Conservation (phyloP, 768 basidiomycete species). For the Tricholoma saponaceum region DNA sequence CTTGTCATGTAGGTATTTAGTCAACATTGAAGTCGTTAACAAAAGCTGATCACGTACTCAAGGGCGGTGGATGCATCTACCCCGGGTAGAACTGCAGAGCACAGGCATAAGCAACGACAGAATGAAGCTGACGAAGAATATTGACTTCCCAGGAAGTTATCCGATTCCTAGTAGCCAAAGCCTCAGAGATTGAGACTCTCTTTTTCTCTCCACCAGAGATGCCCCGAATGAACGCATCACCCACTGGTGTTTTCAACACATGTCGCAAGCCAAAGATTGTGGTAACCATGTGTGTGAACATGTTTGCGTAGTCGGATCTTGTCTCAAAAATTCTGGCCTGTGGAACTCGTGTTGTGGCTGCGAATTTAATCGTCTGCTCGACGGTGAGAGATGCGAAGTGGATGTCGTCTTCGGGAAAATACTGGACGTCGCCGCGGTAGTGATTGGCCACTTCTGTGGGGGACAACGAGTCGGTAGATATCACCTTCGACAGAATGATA, state of each 20-base stretch:
- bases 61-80: no score
- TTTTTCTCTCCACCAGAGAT: conserved; percentile 70
- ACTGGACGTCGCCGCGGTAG: conserved; percentile 77
- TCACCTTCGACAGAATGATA: no score
- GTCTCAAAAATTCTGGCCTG: conserved; percentile 36
- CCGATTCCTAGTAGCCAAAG: conserved; percentile 53
- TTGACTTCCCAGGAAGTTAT: conserved; percentile 24
- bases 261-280: conserved; percentile 76
- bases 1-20: no score
- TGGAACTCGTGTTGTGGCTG: conserved; percentile 65
- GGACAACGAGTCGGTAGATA: no score
- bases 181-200: conserved; percentile 71
- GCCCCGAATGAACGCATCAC: conserved; percentile 68
- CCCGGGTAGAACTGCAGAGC: no score
- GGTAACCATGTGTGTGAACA: conserved; percentile 37
- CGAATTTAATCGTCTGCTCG: conserved; percentile 67
- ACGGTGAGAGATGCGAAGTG: conserved; percentile 70
- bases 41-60: no score
- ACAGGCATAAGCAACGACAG: no score
- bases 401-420: conserved; percentile 44
- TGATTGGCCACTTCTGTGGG: conserved; percentile 53
- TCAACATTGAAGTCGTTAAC: no score
- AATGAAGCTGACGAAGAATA: no score
- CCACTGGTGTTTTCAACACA: conserved; percentile 67
- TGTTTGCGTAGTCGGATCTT: conserved; percentile 38